Evolutionary conservation across 1,284 basidiomycete species (phyloP).

Genomic region (Malassezia sp.): DNA sequence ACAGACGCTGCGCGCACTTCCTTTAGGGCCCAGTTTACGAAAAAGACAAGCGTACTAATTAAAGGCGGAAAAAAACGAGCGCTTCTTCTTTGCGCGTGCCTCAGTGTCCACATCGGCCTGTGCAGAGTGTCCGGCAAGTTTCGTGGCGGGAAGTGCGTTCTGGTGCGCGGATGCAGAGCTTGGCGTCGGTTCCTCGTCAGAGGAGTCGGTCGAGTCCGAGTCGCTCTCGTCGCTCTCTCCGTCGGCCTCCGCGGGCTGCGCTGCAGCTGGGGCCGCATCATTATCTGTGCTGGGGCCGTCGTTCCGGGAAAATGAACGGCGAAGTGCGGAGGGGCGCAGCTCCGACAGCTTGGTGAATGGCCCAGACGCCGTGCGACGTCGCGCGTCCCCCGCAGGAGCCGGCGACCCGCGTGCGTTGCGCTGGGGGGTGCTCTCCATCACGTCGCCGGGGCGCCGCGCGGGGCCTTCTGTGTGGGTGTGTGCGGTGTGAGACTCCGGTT

Average conservation of each 20-base stretch:
- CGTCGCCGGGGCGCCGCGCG: neutral
- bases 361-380: slow-evolving; percentile 14
- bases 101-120: slow-evolving; percentile 1
- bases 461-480: slow-evolving; percentile 9
- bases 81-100: slow-evolving; percentile 13
- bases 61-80: slow-evolving; percentile 16
- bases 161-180: neutral
- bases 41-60: neutral
- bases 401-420: slow-evolving; percentile 1
- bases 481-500: slow-evolving; percentile 14
- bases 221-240: neutral
- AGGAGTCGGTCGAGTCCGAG: slow-evolving; percentile 8
- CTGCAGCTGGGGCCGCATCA: neutral
- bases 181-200: slow-evolving; percentile 3
- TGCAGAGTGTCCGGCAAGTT: slow-evolving; percentile 10
- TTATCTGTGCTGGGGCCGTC: slow-evolving; percentile 12
- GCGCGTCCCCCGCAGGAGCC: neutral
- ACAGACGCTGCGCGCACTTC: no score
- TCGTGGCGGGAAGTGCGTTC: slow-evolving; percentile 3
- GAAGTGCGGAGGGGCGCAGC: slow-evolving; percentile 23
- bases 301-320: slow-evolving; percentile 26
- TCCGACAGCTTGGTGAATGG: slow-evolving; percentile 28
- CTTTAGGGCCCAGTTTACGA: no score
- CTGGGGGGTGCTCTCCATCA: slow-evolving; percentile 12
- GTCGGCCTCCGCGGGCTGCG: neutral